phyloP scores from a whole-genome alignment of 345 rosid genomes.

The Anastatica hierochuntica region DNA sequence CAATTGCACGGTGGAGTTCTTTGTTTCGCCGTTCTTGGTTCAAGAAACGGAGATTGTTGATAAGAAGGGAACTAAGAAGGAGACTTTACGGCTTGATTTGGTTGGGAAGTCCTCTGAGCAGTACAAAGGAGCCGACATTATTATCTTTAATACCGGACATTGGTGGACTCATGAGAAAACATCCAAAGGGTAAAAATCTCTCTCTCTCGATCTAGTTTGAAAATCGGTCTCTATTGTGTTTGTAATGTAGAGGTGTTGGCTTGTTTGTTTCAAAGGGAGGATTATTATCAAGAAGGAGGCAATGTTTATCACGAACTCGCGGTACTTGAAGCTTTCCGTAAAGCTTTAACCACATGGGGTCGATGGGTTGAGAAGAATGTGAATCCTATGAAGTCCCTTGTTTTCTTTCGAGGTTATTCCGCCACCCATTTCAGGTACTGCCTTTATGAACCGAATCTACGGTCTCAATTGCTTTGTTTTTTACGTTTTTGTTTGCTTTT shows the following conservation, averaged over 20 bases:
- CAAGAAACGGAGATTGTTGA: constrained; percentile 73
- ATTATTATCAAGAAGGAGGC: constrained; percentile 95
- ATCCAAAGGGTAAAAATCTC: constrained; percentile 54
- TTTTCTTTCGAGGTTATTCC: constrained; percentile 89
- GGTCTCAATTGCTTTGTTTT: not conserved
- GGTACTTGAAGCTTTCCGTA: constrained; percentile 90
- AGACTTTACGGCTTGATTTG: constrained; percentile 81
- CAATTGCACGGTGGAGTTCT: constrained; percentile 71
- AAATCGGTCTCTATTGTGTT: not conserved
- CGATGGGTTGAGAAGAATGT: constrained; percentile 87
- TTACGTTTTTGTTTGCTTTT: not conserved
- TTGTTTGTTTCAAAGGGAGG: constrained; percentile 46
- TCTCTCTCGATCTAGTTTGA: not conserved
- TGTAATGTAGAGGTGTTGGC: constrained; percentile 1
- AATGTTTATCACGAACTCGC: constrained; percentile 69
- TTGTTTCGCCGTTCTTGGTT: constrained; percentile 88
- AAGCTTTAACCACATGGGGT: constrained; percentile 89
- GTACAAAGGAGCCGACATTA: constrained; percentile 70
- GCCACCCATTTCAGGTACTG: constrained; percentile 94
- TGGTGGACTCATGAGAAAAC: constrained; percentile 99
- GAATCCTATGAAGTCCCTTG: constrained; percentile 60
- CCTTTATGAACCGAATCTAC: no score
- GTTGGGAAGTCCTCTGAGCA: constrained; percentile 61
- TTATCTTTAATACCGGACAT: constrained; percentile 21
- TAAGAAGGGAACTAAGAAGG: constrained; percentile 53